Evolutionary conservation across 169 alveolate species (phyloP), one percentile per base, ranked within the genome.

Genomic region (Eimeria falciformis): DNA sequence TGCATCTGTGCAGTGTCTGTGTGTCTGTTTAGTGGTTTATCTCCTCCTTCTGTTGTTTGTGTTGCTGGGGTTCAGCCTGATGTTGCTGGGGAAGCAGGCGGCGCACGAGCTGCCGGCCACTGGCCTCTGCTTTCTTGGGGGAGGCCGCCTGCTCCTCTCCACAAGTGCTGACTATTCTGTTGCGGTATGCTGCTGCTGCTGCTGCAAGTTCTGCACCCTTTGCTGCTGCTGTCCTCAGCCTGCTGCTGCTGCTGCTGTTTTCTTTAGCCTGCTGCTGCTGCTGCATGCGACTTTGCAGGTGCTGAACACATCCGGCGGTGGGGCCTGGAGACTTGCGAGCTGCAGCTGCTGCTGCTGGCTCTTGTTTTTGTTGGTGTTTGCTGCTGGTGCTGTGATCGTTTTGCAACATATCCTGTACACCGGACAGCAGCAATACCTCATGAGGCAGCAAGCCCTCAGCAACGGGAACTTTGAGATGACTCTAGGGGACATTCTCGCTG

Each of bases 111-210:
- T 85, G 37, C 92, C 92, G 0, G 92, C 50, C 55, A 85, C 92
- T 5, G 83, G 84, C n/a, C 77, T 85, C 29, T 65, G 85, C 73
- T 85, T 85, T 29, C 14, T 85, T 4, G 14, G 50, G 53, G 29
- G 18, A 17, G 43, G 55, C 21, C 5, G 14, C 17, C 18, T 66
- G 21, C 84, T 85, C 62, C 58, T 85, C 27, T 85, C 92, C 3
- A 85, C 92, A 2, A 85, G 92, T 37, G 92, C 92, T 0, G 92
- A 85, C 56, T 85, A 85, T 43, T 85, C 92, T 3, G 75, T 85
- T 33, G 92, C 77, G 29, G 92, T 85, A 25, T 66, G 92, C 62
- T 0, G 82, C 56, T 12, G 82, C 82, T 29, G 58, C 56, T 29
- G 82, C 27, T 29, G 50, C 58, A 21, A 40, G 29, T 29, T 50